These are phyloP conservation scores for Leccinum rimulosum DNA, from an alignment of 768 basidiomycete genomes.

Conservation along the genomic window DNA sequence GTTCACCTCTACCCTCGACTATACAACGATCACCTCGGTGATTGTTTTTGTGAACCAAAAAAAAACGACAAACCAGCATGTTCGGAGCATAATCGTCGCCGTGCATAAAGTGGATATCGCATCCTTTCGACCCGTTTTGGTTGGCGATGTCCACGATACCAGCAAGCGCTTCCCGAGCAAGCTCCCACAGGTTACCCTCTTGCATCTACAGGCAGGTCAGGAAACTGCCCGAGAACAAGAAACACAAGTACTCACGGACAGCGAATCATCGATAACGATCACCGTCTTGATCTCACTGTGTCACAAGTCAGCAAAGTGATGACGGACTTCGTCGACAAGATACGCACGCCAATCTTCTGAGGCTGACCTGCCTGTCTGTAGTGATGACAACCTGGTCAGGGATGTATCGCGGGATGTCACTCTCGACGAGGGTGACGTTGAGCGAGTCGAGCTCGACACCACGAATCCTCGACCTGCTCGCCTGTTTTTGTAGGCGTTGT, in stretches of 20 bases:
- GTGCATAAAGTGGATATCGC: constrained; percentile 46
- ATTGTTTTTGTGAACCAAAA: not conserved
- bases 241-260: constrained; percentile 28
- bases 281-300: constrained; percentile 41
- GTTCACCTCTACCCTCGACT: constrained; percentile 24
- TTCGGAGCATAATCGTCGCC: constrained; percentile 27
- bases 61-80: constrained; percentile 19
- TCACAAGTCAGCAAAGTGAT: constrained; percentile 1
- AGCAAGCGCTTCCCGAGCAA: constrained; percentile 40
- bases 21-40: not conserved
- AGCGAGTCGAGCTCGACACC: constrained; percentile 16
- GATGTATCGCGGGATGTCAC: constrained; percentile 28
- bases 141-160: constrained; percentile 39
- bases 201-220: constrained; percentile 32
- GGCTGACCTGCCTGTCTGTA: constrained; percentile 21
- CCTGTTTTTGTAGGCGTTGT: constrained; percentile 7
- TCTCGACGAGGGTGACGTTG: constrained; percentile 27
- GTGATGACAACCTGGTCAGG: constrained; percentile 8
- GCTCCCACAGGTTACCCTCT: constrained; percentile 40
- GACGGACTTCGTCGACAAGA: not conserved
- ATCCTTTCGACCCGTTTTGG: constrained; percentile 36
- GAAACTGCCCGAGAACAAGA: not conserved
- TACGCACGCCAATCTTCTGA: constrained; percentile 30
- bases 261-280: constrained; percentile 40
- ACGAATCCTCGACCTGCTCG: constrained; percentile 1